phyloP scores from a whole-genome alignment of 1,139 yeast species.

The Hyphopichia burtonii region DNA sequence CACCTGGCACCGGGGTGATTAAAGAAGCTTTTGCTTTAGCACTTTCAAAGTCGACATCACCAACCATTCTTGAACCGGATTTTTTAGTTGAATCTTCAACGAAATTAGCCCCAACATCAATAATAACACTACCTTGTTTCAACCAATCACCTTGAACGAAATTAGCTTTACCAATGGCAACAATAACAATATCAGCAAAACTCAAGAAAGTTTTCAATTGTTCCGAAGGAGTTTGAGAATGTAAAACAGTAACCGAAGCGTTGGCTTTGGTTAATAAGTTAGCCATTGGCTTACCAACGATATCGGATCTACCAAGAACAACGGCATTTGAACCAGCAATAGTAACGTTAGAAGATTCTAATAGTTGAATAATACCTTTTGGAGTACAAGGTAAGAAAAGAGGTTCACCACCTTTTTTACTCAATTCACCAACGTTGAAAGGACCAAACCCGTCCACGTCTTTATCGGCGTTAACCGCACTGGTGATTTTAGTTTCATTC shows the following conservation, averaged over 20 bases:
- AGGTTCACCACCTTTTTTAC: constrained; percentile 87
- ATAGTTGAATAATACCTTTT: constrained; percentile 82
- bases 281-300: constrained; percentile 94
- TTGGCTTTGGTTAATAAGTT: constrained; percentile 74
- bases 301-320: constrained; percentile 93
- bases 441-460: constrained; percentile 98
- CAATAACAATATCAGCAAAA: constrained; percentile 85
- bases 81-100: constrained; percentile 73
- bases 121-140: constrained; percentile 78
- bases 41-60: constrained; percentile 83
- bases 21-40: constrained; percentile 66
- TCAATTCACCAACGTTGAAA: constrained; percentile 84
- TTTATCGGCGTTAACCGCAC: constrained; percentile 71
- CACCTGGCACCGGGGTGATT: constrained; percentile 98
- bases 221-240: constrained; percentile 62
- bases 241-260: constrained; percentile 84
- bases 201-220: constrained; percentile 60
- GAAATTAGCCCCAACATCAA: constrained; percentile 96
- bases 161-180: constrained; percentile 84
- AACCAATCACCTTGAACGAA: constrained; percentile 90
- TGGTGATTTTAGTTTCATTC: constrained; percentile 75
- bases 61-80: constrained; percentile 84
- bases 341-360: constrained; percentile 59
- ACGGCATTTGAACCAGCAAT: constrained; percentile 84
- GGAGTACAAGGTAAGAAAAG: constrained; percentile 94